Base-by-base conservation (phyloP, 352 stramenopile species). In the Phytopythium delawarense region DNA sequence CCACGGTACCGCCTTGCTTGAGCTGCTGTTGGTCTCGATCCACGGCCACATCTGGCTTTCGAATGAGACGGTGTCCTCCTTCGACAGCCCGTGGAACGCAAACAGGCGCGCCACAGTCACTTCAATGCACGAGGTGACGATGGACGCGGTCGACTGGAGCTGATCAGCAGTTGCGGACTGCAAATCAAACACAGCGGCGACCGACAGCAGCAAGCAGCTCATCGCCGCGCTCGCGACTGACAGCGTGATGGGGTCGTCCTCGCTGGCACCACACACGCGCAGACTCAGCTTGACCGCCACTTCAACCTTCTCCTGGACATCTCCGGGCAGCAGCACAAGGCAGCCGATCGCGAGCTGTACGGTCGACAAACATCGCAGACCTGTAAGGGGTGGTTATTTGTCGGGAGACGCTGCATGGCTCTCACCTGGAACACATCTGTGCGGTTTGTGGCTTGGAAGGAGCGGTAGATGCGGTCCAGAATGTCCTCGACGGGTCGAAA, bases 111-210 rank as follows among this genome's bases (percentile, higher is more conserved):
- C 71, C 4, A 75, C 74, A 1, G 74, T 85, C 66, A 88, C 74
- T 34, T 76, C 64, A 21, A 78, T 77, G 37, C 76, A 90, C n/a
- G 74, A 78, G 15, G 65, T 76, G 7, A 92, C 51, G 59, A 91
- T 91, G 1, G 64, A 75, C 8, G 78, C 76, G 0, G 75, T 87
- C 12, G 77, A 79, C 40, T 88, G 70, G 55, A 89, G 54, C 16
- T 88, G 69, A 20, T 88, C 75, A 0, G 72, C 65, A 0, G 63
- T 87, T 2, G 81, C 76, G 0, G 76, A 78, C 18, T 82, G 66
- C 16, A 87, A 64, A 34, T 90, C 84, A 63, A 93, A 93, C 11
- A 92, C 60, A 1, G 75, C 81, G 0, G 81, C 78, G 1, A 93
- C 62, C 0, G 79, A 79, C 2, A 87, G 69, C 52, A 92, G 51